These are phyloP conservation scores for Tausonia pullulans DNA, from an alignment of 1,284 basidiomycete genomes.

Conservation along the genomic window DNA sequence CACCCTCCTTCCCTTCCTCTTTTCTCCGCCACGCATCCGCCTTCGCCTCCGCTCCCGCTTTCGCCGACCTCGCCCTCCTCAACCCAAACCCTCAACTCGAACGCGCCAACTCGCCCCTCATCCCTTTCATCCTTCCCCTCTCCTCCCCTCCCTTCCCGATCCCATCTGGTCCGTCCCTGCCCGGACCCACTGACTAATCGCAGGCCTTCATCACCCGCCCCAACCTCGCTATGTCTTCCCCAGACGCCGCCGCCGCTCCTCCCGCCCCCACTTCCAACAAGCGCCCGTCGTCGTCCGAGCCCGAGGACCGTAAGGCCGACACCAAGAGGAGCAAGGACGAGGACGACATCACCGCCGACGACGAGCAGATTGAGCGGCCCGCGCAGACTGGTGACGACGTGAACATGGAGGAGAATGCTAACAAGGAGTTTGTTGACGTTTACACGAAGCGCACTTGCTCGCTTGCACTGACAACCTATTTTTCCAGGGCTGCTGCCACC, in stretches of 20 bases:
- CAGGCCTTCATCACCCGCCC: not conserved
- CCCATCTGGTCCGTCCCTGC: constrained; percentile 10
- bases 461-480: constrained; percentile 48
- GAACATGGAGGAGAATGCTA: constrained; percentile 22
- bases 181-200: not conserved
- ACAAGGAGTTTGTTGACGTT: constrained; percentile 20
- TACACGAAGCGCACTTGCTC: constrained; percentile 22
- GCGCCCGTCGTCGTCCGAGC: constrained; percentile 34
- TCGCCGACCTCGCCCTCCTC: not conserved
- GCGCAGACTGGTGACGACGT: constrained; percentile 8
- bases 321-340: constrained; percentile 25
- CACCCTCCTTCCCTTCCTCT: not conserved
- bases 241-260: not conserved
- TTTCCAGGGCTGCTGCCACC: constrained; percentile 11
- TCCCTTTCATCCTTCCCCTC: not conserved
- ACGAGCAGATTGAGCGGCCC: constrained; percentile 1
- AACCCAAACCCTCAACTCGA: not conserved
- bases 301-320: constrained; percentile 19
- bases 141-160: not conserved
- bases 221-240: not conserved
- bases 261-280: constrained; percentile 20
- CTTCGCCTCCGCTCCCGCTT: not conserved
- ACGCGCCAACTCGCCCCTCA: not conserved
- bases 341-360: constrained; percentile 15
- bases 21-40: not conserved